Percentiles rank a stretch among this genome's conserved stretches.
Conservation (phyloP, 768 basidiomycete species). For the Termitomyces sp. region DNA sequence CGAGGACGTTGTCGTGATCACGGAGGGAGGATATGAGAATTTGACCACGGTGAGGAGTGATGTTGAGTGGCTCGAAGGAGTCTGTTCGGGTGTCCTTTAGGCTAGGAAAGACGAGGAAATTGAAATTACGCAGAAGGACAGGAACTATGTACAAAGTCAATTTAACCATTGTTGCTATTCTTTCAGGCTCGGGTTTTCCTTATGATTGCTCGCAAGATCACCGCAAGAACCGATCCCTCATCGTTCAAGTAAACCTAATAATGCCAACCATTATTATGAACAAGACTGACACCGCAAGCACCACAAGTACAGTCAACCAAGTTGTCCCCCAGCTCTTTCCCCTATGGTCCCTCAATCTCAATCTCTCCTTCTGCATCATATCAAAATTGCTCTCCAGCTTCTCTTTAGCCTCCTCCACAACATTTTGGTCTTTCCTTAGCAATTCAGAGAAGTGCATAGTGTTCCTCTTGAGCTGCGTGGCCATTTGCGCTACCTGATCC, state of each 20-base stretch:
- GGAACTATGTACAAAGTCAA: neutral
- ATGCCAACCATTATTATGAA: conserved; percentile 71
- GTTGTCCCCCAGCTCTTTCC: conserved; percentile 68
- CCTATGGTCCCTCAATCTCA: conserved; percentile 54
- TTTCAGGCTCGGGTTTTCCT: neutral
- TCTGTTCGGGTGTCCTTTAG: conserved; percentile 65
- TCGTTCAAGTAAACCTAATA: conserved; percentile 45
- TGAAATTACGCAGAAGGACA: neutral
- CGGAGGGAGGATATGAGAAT: conserved; percentile 70
- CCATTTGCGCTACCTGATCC: conserved; percentile 78
- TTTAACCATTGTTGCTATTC: neutral
- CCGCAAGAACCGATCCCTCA: neutral
- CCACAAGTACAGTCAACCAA: conserved; percentile 42
- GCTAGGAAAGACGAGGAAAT: neutral
- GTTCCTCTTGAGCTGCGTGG: conserved; percentile 80
- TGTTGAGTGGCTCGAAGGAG: conserved; percentile 73
- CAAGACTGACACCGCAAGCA: conserved; percentile 54
- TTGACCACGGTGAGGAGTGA: conserved; percentile 83
- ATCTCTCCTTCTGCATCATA: conserved; percentile 60
- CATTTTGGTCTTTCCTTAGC: conserved; percentile 68
- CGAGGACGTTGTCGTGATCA: conserved; percentile 88
- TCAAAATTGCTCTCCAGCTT: conserved; percentile 74
- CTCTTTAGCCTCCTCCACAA: conserved; percentile 61
- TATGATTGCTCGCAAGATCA: neutral
- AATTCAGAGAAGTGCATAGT: conserved; percentile 71